Evolutionary conservation across 169 alveolate genomes (phyloP).

Genomic region (Neospora caninum): DNA sequence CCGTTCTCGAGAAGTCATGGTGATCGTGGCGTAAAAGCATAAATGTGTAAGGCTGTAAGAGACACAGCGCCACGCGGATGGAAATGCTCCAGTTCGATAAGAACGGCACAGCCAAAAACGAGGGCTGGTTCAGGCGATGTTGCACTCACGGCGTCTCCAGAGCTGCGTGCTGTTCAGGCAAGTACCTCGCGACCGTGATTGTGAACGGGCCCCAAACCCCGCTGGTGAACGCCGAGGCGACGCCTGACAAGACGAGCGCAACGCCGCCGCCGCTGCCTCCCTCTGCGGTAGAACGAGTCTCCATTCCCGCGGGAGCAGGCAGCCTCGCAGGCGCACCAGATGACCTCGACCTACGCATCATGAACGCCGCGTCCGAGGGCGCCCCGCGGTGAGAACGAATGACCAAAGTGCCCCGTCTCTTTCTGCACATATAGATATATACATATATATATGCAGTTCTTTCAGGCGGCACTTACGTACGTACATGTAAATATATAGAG

Average conservation of each 20-base stretch:
- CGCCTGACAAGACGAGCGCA: neutral
- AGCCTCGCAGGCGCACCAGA: conserved; percentile 28
- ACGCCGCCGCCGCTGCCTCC: conserved; percentile 29
- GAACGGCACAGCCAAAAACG: too few species aligned
- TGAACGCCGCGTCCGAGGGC: neutral
- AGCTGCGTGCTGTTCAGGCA: neutral
- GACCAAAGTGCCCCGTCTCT: neutral
- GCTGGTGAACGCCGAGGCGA: conserved; percentile 28
- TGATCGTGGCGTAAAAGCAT: too few species aligned
- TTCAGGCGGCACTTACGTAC: neutral
- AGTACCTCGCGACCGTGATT: conserved; percentile 30
- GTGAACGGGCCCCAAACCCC: conserved; percentile 52
- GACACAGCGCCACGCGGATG: too few species aligned
- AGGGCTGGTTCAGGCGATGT: neutral
- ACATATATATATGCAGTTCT: too few species aligned
- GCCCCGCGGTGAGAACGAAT: neutral
- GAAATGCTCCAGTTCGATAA: too few species aligned
- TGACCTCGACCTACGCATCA: neutral
- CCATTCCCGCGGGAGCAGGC: conserved; percentile 31
- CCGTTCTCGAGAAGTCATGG: too few species aligned
- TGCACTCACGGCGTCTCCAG: neutral
- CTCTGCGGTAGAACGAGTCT: neutral
- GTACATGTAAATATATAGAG: too few species aligned
- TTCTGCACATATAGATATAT: too few species aligned
- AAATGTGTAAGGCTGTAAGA: too few species aligned